Base-by-base conservation (phyloP, 2,329 filamentous ascomycete genomes). In the Microdochium trichocladiopsis region DNA sequence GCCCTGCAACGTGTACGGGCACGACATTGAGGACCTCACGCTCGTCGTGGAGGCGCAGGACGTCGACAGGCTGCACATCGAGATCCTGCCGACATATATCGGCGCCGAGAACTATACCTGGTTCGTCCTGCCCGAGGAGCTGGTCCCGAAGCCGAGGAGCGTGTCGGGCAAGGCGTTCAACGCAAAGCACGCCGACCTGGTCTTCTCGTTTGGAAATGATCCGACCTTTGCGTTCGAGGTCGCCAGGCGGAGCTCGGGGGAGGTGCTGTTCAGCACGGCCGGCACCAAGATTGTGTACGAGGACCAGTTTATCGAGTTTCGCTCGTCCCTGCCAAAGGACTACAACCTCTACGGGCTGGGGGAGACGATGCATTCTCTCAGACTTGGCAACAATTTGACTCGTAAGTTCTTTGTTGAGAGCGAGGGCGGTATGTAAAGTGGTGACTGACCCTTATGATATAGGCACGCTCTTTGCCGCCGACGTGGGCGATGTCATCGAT, bases 341-440 rank as follows among this genome's bases (percentile, higher is more conserved):
- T 90, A 90, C 67, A 90, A 91, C 57, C 64, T 90, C 0, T 90
- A 90, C 55, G 88, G 88, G 1, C 72, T 92, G 25, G 87, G 86
- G 16, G 88, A 92, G 68, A 79, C 80, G 1, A 88, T 92, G 28
- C 85, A 87, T 60, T 80, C 79, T 14, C 73, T 92, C 36, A 76
- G 86, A 36, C 74, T 93, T n/a, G 81, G 86, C 24, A 85, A 87
- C 57, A 88, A 91, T 61, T 75, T 83, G 51, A 90, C 86, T 1
- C 78, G 86, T 74, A 57, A 58, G 70, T 58, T 21, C 16, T 16
- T 8, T n/a, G n/a, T n/a, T n/a, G n/a, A n/a, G n/a, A n/a, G n/a
- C n/a, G n/a, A n/a, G n/a, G n/a, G n/a, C n/a, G n/a, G n/a, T n/a
- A n/a, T n/a, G n/a, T n/a, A 45, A 8, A 8, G 18, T 5, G 11